Evolutionary conservation across 805 yeast species (phyloP).

Genomic region (Nakazawaea sp.): DNA sequence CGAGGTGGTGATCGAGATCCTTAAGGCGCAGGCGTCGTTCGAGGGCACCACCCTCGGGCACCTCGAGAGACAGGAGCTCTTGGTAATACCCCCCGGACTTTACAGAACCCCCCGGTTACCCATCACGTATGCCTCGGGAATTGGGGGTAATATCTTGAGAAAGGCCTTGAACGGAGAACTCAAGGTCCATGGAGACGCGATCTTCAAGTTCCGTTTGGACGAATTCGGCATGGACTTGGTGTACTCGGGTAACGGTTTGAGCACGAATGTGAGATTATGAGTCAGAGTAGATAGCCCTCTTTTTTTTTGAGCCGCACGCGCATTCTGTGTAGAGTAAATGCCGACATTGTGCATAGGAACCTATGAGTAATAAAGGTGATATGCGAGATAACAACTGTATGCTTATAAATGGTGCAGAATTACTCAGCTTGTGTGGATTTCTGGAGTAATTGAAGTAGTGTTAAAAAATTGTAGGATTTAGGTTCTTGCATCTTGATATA

Average conservation of each 20-base stretch:
- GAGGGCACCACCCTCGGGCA: conserved; percentile 41
- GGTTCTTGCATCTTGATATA: too few species aligned
- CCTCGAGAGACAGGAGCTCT: conserved; percentile 30
- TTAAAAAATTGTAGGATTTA: too few species aligned
- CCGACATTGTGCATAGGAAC: too few species aligned
- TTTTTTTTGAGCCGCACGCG: too few species aligned
- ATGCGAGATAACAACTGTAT: too few species aligned
- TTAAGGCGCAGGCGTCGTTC: conserved; percentile 40
- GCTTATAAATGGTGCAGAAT: too few species aligned
- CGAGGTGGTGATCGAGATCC: conserved; percentile 33
- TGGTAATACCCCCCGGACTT: conserved; percentile 45
- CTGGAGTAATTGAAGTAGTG: too few species aligned
- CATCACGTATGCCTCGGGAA: conserved; percentile 35
- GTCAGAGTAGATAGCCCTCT: too few species aligned
- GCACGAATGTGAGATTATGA: conserved; percentile 32
- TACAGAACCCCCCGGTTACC: conserved; percentile 44
- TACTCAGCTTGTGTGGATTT: too few species aligned
- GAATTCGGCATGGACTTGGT: conserved; percentile 32
- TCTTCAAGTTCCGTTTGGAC: conserved; percentile 32
- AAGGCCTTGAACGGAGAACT: conserved; percentile 46
- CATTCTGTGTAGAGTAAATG: too few species aligned
- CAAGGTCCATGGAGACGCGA: conserved; percentile 37
- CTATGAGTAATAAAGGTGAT: too few species aligned
- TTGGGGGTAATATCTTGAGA: conserved; percentile 41
- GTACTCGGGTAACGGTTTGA: conserved; percentile 38